Evolutionary conservation across 176 grass and related monocot genomes (phyloP).

Genomic region (Hsuehochloa calcarea): DNA sequence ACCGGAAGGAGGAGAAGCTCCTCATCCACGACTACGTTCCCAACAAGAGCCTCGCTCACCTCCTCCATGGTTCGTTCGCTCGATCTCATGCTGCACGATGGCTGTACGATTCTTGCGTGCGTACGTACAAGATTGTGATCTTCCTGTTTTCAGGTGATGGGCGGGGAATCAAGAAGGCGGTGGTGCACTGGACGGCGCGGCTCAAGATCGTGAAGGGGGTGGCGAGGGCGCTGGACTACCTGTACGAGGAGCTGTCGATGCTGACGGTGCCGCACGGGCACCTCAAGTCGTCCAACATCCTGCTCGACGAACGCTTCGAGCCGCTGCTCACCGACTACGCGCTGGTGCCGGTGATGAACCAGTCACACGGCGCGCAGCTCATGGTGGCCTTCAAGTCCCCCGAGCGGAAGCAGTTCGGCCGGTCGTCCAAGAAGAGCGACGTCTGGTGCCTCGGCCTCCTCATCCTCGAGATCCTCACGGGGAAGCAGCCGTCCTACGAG

Average conservation of each 20-base stretch:
- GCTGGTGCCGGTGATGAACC: constrained; percentile 84
- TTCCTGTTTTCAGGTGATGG: constrained; percentile 8
- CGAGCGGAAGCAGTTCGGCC: constrained; percentile 60
- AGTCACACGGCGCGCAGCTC: constrained; percentile 64
- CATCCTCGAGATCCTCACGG: constrained; percentile 71
- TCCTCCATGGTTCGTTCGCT: constrained; percentile 45
- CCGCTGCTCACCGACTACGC: constrained; percentile 83
- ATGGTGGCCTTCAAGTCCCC: constrained; percentile 84
- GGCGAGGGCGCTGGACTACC: constrained; percentile 50
- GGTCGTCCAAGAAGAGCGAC: constrained; percentile 89
- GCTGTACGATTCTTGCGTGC: background rate
- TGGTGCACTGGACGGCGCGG: constrained; percentile 57
- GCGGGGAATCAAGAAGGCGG: constrained; percentile 13
- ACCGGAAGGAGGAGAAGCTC: constrained; percentile 95
- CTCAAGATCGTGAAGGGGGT: constrained; percentile 79
- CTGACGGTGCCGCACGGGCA: constrained; percentile 88
- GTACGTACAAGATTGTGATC: background rate
- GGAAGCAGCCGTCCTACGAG: constrained; percentile 35
- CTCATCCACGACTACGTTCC: constrained; percentile 70
- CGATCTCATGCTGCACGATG: background rate
- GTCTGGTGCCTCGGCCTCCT: constrained; percentile 83
- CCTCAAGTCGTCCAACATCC: constrained; percentile 85
- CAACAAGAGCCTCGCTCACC: constrained; percentile 67
- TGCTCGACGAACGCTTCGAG: constrained; percentile 49
- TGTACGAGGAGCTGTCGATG: constrained; percentile 95